phyloP scores from a whole-genome alignment of 2,329 filamentous ascomycete genomes.

The Trichoderma gracile region DNA sequence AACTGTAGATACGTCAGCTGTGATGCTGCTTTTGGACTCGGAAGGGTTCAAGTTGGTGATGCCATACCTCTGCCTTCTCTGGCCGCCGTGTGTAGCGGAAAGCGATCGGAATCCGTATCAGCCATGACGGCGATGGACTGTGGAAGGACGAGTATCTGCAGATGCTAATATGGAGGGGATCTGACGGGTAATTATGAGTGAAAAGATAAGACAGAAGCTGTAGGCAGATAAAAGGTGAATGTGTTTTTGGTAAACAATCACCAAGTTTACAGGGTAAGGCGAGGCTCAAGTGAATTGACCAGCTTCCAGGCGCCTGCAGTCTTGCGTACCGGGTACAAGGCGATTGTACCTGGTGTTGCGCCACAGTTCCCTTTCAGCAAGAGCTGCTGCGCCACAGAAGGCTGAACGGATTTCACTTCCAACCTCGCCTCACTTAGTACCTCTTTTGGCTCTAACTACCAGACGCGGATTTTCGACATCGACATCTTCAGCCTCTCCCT shows the following conservation, averaged over 20 bases:
- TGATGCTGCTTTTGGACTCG: neutral
- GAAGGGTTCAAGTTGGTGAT: neutral
- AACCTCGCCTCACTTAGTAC: slow-evolving; percentile 20
- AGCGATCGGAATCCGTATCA: slow-evolving; percentile 57
- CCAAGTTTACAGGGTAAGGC: slow-evolving; percentile 2
- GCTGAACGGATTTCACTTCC: slow-evolving; percentile 33
- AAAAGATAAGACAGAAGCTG: neutral
- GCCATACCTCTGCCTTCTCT: slow-evolving; percentile 77
- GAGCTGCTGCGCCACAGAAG: slow-evolving; percentile 35
- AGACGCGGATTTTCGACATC: neutral
- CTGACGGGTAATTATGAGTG: too few relatives aligned
- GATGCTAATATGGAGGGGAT: too few relatives aligned
- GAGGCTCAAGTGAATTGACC: neutral
- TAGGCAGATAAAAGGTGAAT: neutral
- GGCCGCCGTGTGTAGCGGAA: slow-evolving; percentile 82
- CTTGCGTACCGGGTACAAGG: slow-evolving; percentile 4
- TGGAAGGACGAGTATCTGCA: too few relatives aligned
- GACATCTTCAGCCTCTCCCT: neutral
- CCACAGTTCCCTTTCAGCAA: too few relatives aligned
- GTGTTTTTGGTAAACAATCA: neutral
- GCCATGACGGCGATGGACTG: slow-evolving; percentile 33
- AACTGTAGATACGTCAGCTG: slow-evolving; percentile 47
- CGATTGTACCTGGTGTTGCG: too few relatives aligned
- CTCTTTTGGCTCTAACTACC: neutral
- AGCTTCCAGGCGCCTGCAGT: slow-evolving; percentile 14